phyloP scores from a whole-genome alignment of 352 stramenopile species.

The Phytophthora quininea region DNA sequence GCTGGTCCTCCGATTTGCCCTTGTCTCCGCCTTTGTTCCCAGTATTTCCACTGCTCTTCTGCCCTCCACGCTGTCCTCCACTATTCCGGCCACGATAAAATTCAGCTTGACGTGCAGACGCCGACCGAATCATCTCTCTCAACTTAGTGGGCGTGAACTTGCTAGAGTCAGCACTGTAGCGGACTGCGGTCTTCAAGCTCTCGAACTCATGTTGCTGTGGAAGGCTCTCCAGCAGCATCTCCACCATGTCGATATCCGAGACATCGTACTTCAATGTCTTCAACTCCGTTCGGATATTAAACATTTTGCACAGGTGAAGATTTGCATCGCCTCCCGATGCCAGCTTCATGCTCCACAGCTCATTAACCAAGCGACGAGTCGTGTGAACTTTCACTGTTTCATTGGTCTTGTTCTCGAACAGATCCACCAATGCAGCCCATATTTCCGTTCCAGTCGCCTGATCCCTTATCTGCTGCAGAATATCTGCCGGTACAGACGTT shows the following conservation, averaged over 20 bases:
- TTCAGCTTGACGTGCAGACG: too few species aligned
- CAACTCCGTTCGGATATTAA: conserved; percentile 3
- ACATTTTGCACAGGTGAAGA: conserved; percentile 13
- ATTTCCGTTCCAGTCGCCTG: conserved; percentile 20
- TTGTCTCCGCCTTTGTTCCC: not conserved
- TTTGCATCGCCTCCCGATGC: conserved; percentile 3
- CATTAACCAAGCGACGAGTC: conserved; percentile 5
- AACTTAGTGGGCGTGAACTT: not conserved
- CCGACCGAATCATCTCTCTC: not conserved
- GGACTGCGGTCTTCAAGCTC: conserved; percentile 6
- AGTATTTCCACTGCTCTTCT: not conserved
- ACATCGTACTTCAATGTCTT: conserved; percentile 1
- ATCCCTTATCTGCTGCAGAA: conserved; percentile 18
- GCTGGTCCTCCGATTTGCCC: not conserved
- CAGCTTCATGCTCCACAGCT: not conserved
- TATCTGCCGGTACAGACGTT: conserved; percentile 1
- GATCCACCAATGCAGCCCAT: conserved; percentile 1
- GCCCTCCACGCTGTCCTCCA: not conserved
- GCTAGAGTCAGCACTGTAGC: not conserved
- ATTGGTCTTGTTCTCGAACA: conserved; percentile 9
- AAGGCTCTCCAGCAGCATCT: conserved; percentile 14
- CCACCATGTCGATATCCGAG: conserved; percentile 3
- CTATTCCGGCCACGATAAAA: not conserved
- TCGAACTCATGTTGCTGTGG: not conserved
- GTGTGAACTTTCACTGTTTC: conserved; percentile 2